Conservation (phyloP, 164 flowering plant genomes). For the Vitis riparia region DNA sequence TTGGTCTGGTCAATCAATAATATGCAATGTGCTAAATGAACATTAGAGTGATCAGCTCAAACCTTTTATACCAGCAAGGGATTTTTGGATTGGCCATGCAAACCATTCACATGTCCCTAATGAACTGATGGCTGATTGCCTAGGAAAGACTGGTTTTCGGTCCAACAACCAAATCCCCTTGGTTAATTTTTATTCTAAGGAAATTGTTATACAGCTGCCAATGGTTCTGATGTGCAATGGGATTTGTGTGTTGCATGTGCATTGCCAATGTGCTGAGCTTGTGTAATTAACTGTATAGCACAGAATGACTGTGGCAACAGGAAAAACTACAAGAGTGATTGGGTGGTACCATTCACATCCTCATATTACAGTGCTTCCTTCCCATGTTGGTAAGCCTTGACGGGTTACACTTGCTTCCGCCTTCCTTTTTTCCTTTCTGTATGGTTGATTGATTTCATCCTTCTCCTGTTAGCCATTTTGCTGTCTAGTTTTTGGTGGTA, state of each 20-base stretch:
- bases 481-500: no score
- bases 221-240: neutral
- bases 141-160: neutral
- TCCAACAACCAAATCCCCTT: neutral
- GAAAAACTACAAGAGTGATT: conserved; percentile 92
- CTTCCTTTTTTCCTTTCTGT: neutral
- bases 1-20: neutral
- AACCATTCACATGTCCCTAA: neutral
- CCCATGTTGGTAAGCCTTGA: conserved; percentile 82
- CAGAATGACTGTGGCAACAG: conserved; percentile 81
- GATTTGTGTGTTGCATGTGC: neutral
- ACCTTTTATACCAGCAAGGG: neutral
- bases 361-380: conserved; percentile 95
- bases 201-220: neutral
- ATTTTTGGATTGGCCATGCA: neutral
- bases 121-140: neutral
- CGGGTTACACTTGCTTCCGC: neutral
- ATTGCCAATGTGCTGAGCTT: conserved; percentile 6
- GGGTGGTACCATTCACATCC: conserved; percentile 99
- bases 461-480: no score
- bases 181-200: neutral
- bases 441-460: no score
- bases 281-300: conserved; percentile 52
- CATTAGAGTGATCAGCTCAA: neutral
- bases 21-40: neutral